A percentile compares a stretch with the other conserved stretches of the same genome.
Evolutionary conservation across 306 rosid genomes (phyloP).

Genomic region (Lagenaria siceraria): DNA sequence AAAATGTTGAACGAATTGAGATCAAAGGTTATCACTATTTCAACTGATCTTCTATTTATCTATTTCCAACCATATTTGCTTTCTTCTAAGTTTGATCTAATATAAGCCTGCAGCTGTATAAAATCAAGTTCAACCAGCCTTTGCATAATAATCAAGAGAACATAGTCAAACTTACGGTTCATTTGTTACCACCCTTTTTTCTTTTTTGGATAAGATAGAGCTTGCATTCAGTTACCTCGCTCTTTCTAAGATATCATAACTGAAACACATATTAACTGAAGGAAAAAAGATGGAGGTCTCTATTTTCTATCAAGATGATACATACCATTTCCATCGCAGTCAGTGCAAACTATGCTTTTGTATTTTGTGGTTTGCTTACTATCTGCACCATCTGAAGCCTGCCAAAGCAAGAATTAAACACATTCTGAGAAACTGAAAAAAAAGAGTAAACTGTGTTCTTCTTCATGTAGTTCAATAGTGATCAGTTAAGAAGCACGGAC

Average conservation of each 20-base stretch:
- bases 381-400: slow-evolving; percentile 47
- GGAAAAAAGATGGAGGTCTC: neutral
- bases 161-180: neutral
- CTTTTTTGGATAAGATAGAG: neutral
- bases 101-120: neutral
- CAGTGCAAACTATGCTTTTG: slow-evolving; percentile 53
- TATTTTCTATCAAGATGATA: neutral
- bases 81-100: neutral
- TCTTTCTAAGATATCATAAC: neutral
- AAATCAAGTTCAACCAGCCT: neutral
- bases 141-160: neutral
- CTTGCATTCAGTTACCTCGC: neutral
- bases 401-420: slow-evolving; percentile 21
- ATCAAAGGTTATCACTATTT: neutral
- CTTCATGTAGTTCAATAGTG: neutral
- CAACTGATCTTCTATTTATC: neutral
- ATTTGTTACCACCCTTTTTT: neutral
- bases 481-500: too few species aligned
- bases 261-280: neutral
- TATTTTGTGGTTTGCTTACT: slow-evolving; percentile 24
- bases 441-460: neutral
- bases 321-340: slow-evolving; percentile 91
- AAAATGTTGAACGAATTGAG: neutral
- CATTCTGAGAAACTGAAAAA: neutral
- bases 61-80: neutral